These are phyloP conservation scores for Citrullus colocynthis DNA, from an alignment of 306 rosid species.

Conservation along the genomic window DNA sequence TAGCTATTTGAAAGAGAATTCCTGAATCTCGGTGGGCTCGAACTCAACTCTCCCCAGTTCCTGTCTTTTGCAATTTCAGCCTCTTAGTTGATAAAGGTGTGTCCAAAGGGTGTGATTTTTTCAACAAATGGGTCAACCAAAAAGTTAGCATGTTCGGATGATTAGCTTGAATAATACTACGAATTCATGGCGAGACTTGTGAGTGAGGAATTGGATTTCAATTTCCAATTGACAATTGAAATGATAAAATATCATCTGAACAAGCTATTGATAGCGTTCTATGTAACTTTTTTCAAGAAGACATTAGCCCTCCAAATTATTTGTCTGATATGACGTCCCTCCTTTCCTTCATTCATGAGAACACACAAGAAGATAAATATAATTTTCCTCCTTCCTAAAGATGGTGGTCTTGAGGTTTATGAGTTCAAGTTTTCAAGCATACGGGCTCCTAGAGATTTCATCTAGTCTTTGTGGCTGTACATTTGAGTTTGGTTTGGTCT, in stretches of 20 bases:
- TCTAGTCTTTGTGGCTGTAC: not conserved
- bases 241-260: not conserved
- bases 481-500: not conserved
- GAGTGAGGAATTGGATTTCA: not conserved
- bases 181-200: not conserved
- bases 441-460: not conserved
- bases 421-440: not conserved
- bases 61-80: not conserved
- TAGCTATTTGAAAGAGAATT: not conserved
- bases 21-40: not conserved
- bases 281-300: not conserved
- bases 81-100: not conserved
- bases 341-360: not conserved
- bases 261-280: not conserved
- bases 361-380: not conserved
- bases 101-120: not conserved
- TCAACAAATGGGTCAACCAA: not conserved
- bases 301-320: not conserved
- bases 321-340: not conserved
- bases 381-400: not conserved
- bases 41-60: not conserved
- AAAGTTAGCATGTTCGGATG: not conserved
- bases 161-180: too few species aligned
- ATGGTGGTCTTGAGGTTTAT: not conserved
- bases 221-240: not conserved